Base-by-base conservation (phyloP, 2,329 filamentous ascomycete species). In the Aspergillus pseudonomiae region DNA sequence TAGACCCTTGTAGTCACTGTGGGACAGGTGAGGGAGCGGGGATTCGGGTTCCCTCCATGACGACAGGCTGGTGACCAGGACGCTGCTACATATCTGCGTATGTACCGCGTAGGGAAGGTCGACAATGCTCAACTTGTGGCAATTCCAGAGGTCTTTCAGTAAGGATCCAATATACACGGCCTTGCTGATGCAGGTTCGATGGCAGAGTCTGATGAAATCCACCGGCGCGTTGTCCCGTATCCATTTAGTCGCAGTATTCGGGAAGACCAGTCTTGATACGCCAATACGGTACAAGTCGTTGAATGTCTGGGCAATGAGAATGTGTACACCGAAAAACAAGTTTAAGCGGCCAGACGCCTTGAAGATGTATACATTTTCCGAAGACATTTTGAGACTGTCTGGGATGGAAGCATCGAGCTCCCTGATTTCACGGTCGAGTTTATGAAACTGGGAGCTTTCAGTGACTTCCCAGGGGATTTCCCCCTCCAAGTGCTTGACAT, bases 391-490 rank as follows among this genome's bases (percentile, higher is more conserved):
- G 43, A 46, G 14, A 6, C 11, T 46, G 43, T 46, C 43, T n/a
- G 43, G 43, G 10, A 46, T 46, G 43, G 43, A 46, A 24, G 43
- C 43, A 2, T 46, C 43, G 6, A 46, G 43, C 43, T 46, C 43
- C 21, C 21, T 46, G n/a, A 46, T 46, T 6, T 46, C 43, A 14
- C 5, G 11, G n/a, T 46, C 43, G n/a, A 46, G 43, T 10, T 46
- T 46, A 24, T 46, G 43, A 2, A 46, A 46, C 43, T 24, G 43
- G 11, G 43, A 21, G 6, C 4, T 46, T 24, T 46, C 43, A 0
- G 41, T 50, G n/a, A 36, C 46, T 45, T 60, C 46, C 58, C 58
- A 60, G 32, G 58, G 58, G 10, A 60, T 30, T 28, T 60, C 58
- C 6, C 58, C 58, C 32, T 53, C 21, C 19, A 60, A 28, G 10